phyloP scores from a whole-genome alignment of 2,329 filamentous ascomycete genomes.

The Neofusicoccum sp. region DNA sequence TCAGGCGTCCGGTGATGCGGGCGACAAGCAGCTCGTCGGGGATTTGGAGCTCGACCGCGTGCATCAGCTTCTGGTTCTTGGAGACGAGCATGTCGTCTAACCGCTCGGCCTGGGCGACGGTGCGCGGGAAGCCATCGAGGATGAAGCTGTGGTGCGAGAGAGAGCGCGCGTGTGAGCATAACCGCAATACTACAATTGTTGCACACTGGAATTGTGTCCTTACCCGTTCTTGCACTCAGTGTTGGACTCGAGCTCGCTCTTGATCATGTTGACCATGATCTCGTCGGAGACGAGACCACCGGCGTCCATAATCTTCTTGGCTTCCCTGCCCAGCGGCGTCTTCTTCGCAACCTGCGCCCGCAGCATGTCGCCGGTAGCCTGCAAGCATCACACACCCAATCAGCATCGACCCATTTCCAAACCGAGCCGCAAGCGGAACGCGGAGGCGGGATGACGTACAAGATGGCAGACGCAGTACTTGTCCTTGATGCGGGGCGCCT shows the following conservation, averaged over 20 bases:
- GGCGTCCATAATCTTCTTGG: slow-evolving; percentile 99
- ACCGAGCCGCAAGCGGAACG: neutral
- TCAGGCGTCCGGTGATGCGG: slow-evolving; percentile 91
- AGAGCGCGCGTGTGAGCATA: slow-evolving; percentile 20
- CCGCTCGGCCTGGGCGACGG: slow-evolving; percentile 89
- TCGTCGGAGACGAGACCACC: slow-evolving; percentile 97
- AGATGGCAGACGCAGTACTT: slow-evolving; percentile 96
- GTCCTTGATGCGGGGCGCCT: slow-evolving; percentile 97
- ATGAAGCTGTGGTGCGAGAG: slow-evolving; percentile 86
- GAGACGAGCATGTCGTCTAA: slow-evolving; percentile 85
- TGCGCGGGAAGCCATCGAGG: slow-evolving; percentile 96
- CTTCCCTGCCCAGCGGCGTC: slow-evolving; percentile 88
- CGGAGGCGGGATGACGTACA: slow-evolving; percentile 55
- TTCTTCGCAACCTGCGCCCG: slow-evolving; percentile 98
- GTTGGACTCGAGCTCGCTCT: slow-evolving; percentile 92
- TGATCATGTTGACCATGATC: slow-evolving; percentile 99
- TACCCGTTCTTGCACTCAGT: slow-evolving; percentile 94
- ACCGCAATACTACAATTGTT: neutral
- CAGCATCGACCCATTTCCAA: neutral
- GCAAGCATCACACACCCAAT: slow-evolving; percentile 22
- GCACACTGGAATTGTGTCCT: slow-evolving; percentile 30
- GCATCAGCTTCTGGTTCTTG: slow-evolving; percentile 81
- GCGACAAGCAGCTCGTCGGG: slow-evolving; percentile 91
- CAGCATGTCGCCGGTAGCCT: slow-evolving; percentile 99
- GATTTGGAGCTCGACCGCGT: slow-evolving; percentile 95